phyloP scores from a whole-genome alignment of 1,139 yeast species.

The Blastobotrys apis region DNA sequence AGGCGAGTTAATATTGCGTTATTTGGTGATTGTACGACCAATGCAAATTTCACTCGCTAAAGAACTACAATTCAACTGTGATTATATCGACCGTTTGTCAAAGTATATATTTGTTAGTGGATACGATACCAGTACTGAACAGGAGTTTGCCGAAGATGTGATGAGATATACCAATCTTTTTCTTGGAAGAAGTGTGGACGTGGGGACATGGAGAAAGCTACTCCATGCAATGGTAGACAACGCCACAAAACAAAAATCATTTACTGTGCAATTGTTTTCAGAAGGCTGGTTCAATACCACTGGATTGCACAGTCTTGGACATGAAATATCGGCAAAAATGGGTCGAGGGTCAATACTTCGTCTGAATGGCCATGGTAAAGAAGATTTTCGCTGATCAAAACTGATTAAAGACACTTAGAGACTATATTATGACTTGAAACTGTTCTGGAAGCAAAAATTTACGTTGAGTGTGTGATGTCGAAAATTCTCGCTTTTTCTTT shows the following conservation, averaged over 20 bases:
- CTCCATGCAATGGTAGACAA: not conserved
- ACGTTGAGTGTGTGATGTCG: too few species aligned
- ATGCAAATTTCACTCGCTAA: conserved; percentile 10
- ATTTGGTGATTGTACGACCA: conserved; percentile 6
- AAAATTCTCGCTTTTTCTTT: too few species aligned
- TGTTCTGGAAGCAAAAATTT: too few species aligned
- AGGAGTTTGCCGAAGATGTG: conserved; percentile 3
- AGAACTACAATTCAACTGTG: not conserved
- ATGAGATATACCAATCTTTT: not conserved
- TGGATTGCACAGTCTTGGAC: not conserved
- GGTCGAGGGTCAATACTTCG: too few species aligned
- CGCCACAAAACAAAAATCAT: not conserved
- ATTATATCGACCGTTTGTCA: not conserved
- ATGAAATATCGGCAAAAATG: too few species aligned
- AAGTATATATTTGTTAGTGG: conserved; percentile 3
- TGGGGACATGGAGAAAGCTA: conserved; percentile 1
- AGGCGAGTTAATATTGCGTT: conserved; percentile 3
- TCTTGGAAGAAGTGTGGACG: not conserved
- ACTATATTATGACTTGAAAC: too few species aligned
- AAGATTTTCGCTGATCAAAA: too few species aligned
- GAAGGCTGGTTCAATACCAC: conserved; percentile 9
- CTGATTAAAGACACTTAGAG: too few species aligned
- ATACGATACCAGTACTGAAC: not conserved
- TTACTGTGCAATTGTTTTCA: not conserved
- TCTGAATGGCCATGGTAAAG: too few species aligned